A percentile compares a stretch with the other conserved stretches of the same genome.
Conservation (phyloP, 306 rosid genomes). For the Prunus kanzakura region DNA sequence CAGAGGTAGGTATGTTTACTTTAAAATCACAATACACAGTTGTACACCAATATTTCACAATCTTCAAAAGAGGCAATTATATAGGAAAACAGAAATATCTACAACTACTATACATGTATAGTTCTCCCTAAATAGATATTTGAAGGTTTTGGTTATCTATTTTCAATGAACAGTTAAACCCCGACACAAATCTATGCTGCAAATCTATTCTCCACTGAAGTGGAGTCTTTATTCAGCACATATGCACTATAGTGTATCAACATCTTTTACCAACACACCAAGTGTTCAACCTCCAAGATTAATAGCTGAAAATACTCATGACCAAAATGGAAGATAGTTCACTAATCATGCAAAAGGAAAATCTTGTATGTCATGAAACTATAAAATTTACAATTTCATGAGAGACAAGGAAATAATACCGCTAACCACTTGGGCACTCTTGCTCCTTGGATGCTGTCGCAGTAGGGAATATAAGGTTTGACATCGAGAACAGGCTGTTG, state of each 20-base stretch:
- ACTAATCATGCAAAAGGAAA: neutral
- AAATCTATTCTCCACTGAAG: neutral
- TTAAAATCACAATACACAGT: neutral
- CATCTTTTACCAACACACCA: neutral
- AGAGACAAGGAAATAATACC: slow-evolving; percentile 43
- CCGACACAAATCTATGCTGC: neutral
- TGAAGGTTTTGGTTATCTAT: neutral
- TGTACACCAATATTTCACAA: neutral
- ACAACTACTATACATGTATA: neutral
- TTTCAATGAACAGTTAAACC: neutral
- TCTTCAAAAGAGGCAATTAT: neutral
- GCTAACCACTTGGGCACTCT: slow-evolving; percentile 70
- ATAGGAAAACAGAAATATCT: neutral
- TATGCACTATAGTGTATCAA: neutral
- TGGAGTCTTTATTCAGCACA: neutral
- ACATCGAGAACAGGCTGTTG: slow-evolving; percentile 88
- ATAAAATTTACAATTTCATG: slow-evolving; percentile 12
- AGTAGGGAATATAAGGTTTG: slow-evolving; percentile 88
- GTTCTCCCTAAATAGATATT: neutral
- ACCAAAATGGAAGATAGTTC: neutral
- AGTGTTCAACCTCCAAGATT: slow-evolving; percentile 4
- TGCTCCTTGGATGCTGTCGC: slow-evolving; percentile 75
- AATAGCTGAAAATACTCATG: neutral
- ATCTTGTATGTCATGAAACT: neutral
- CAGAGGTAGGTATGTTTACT: neutral